Base-by-base conservation (phyloP, 228 moss, liverwort and hornwort genomes). In the Sphagnum fallax region DNA sequence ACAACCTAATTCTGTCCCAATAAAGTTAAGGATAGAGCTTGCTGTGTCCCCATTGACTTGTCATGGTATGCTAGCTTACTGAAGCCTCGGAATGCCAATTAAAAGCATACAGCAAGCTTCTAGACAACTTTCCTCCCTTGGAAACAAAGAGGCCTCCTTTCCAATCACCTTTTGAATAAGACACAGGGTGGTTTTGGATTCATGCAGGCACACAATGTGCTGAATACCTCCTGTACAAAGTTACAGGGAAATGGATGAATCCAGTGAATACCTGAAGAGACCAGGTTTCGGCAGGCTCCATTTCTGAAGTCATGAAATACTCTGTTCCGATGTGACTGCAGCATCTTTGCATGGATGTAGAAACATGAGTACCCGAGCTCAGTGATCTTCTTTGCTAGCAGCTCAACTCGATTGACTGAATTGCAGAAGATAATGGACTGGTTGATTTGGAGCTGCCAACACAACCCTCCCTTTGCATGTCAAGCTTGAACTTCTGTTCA, bases 261-360 rank as follows among this genome's bases (percentile, higher is more conserved):
- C 32, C 32, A 32, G 32, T 32, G 32, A 16, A 49, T 60, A 71
- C 76, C 76, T 55, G 89, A 89, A 1, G 89, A 89, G 16, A 89
- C 89, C 77, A 89, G 73, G 70, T 89, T 89, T 71, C 89, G 78
- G 71, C 89, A 89, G 8, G 89, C 89, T 65, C 89, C 89, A 74
- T 89, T 89, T 74, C 89, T 85, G 81, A 89, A 89, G 65, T 89
- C 89, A 64, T 89, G 89, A 62, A 89, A 89, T 60, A 89, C 89
- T 73, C 89, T 83, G 68, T 89, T 89, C 57, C 89, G 85, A 67
- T 89, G 89, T 70, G 89, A 89, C 69, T 89, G 89, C 5, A 89
- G 77, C 89, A 89, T 89, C 76, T 89, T 89, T 0, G 89, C 89
- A 65, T 89, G 89, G 53, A 89, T 85, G 47, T 89, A 89, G 77